Evolutionary conservation across 2,329 filamentous ascomycete genomes (phyloP), one percentile per base, ranked within the genome.

Genomic region (Colletotrichum sojae): DNA sequence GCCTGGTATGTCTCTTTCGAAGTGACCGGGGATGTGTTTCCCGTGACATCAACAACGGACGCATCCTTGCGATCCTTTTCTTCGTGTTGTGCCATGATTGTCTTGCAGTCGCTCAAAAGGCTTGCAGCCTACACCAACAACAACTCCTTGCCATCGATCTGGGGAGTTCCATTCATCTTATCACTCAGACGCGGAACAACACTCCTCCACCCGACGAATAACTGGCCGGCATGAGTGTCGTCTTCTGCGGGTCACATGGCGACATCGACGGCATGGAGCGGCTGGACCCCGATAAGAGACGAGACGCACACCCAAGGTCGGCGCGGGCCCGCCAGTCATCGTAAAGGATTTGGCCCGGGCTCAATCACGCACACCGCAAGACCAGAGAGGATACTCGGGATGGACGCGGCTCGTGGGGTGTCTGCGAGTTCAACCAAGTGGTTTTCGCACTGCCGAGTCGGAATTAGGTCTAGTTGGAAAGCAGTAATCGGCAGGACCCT

Each of bases 191-290:
- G 31, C 10, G 36, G 15, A 31, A 54, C 25, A 25, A 16, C 49
- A n/a, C 18, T 31, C 0, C 1, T n/a, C 18, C 31, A 16, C 20
- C 43, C 12, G 16, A 46, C 10, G 15, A 40, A 20, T 43, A 12
- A 10, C 25, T 46, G 5, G 36, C n/a, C 49, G 12, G 20, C 20
- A 27, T 49, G 4, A 13, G 43, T 70, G 63, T 62, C 67, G 57
- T 22, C 63, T 67, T 70, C 40, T 9, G 39, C 51, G 56, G 58
- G 63, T 59, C 52, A 10, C 67, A 70, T 70, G 57, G 63, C 67
- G 63, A 67, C 63, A 70, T 69, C 36, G 45, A 48, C 6, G 22
- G 25, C 40, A n/a, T 57, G 39, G 27, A 31, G 9, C 39, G 39
- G 40, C 22, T n/a, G 25, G 4, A 46, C 39, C 22, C 10, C 55